Conservation (phyloP, 352 stramenopile species). For the Phytophthora hibernalis region DNA sequence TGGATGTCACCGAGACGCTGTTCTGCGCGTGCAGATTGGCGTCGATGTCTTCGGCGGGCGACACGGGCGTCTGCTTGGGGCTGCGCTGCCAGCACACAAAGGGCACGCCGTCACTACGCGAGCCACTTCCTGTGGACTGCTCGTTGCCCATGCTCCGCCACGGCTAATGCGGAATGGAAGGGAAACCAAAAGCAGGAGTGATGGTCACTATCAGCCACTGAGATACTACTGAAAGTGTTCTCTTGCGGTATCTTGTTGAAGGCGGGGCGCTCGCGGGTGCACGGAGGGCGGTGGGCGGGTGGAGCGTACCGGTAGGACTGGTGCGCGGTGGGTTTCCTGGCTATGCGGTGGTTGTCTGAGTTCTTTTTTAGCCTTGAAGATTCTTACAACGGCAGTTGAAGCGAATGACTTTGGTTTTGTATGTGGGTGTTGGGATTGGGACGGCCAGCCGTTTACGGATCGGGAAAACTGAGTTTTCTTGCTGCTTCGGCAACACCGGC, state of each 20-base stretch:
- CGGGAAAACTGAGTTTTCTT: constrained; percentile 1
- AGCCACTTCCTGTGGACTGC: constrained; percentile 48
- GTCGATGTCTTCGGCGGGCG: constrained; percentile 27
- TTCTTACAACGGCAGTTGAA: constrained; percentile 21
- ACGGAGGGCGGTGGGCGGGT: not conserved
- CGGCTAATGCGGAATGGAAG: constrained; percentile 14
- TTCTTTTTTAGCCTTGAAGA: constrained; percentile 23
- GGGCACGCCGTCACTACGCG: constrained; percentile 61
- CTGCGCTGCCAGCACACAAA: constrained; percentile 71
- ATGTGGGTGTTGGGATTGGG: constrained; percentile 1
- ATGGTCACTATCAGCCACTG: constrained; percentile 25
- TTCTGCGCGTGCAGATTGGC: constrained; percentile 46
- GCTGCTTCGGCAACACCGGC: not conserved
- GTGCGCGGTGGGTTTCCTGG: not conserved
- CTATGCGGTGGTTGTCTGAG: not conserved
- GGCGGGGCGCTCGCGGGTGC: not conserved
- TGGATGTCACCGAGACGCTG: constrained; percentile 11
- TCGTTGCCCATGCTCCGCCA: constrained; percentile 58
- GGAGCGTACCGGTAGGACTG: not conserved
- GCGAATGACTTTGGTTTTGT: constrained; percentile 16
- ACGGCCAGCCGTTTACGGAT: constrained; percentile 16
- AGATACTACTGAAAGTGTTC: too few species aligned
- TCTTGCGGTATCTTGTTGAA: constrained; percentile 12
- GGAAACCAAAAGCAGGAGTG: constrained; percentile 26
- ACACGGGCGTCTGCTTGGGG: constrained; percentile 21